Percentiles rank a stretch among this genome's conserved stretches.
These are phyloP conservation scores for Cryphonectria japonica DNA, from an alignment of 2,329 filamentous ascomycete species.

Conservation along the genomic window DNA sequence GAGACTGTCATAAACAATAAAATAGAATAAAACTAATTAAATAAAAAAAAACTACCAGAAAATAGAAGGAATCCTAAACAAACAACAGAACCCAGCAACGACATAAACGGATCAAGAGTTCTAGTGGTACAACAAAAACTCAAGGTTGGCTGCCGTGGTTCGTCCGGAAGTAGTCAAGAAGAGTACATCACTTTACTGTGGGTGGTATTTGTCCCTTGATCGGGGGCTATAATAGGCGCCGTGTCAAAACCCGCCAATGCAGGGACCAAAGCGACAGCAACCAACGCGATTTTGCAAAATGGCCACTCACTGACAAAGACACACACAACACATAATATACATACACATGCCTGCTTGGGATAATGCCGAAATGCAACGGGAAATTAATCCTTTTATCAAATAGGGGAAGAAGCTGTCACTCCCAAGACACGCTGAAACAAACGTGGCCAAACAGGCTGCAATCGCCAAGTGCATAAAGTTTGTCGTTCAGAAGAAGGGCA, in stretches of 20 bases:
- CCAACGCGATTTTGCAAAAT: background rate
- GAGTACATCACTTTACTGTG: too few species aligned
- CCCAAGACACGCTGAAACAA: background rate
- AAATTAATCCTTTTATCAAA: background rate
- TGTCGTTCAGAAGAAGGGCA: background rate
- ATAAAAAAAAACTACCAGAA: too few species aligned
- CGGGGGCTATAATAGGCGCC: background rate
- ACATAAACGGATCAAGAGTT: too few species aligned
- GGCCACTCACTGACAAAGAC: background rate
- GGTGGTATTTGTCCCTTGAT: background rate
- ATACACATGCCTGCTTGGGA: background rate
- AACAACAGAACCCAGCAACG: background rate
- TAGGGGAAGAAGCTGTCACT: background rate
- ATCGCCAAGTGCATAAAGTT: background rate
- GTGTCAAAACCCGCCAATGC: conserved; percentile 1
- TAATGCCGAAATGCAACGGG: background rate
- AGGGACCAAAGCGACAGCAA: background rate
- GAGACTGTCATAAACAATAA: background rate
- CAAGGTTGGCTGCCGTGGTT: background rate
- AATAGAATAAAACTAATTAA: too few species aligned
- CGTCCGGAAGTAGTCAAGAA: background rate
- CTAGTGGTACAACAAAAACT: too few species aligned
- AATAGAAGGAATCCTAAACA: background rate
- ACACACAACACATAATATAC: background rate
- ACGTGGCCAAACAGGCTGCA: background rate